Conservation (phyloP, 129 eudicot genomes). For the Arctium minus region DNA sequence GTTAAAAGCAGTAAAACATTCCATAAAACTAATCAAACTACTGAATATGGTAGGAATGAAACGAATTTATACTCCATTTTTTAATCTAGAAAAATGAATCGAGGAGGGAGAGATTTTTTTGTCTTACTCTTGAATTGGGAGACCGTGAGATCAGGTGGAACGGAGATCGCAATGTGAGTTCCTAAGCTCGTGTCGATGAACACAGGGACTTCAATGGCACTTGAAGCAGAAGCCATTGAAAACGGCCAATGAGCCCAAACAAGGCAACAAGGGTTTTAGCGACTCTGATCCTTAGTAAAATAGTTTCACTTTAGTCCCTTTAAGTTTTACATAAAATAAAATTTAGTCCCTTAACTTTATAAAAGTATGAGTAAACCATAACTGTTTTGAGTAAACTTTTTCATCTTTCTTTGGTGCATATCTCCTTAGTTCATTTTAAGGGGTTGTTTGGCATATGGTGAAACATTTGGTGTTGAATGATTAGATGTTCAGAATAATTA, state of each 20-base stretch:
- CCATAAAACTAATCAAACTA: neutral
- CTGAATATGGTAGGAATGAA: neutral
- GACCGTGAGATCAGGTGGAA: slow-evolving; percentile 45
- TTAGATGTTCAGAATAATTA: too few species aligned
- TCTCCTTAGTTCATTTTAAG: too few species aligned
- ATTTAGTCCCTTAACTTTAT: neutral
- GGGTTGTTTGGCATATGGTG: too few species aligned
- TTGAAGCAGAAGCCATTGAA: slow-evolving; percentile 30
- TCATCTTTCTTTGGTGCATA: too few species aligned
- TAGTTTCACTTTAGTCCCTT: neutral
- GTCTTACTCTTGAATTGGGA: slow-evolving; percentile 49
- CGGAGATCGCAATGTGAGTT: slow-evolving; percentile 50
- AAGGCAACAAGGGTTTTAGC: slow-evolving; percentile 7
- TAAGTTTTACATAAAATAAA: too few species aligned
- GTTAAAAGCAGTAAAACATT: neutral
- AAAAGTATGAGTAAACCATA: too few species aligned
- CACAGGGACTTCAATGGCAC: slow-evolving; percentile 32
- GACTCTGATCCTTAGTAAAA: too few species aligned
- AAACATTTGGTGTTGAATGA: too few species aligned
- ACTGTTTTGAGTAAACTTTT: too few species aligned
- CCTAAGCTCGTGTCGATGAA: slow-evolving; percentile 62
- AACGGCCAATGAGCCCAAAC: neutral
- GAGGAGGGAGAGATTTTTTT: neutral
- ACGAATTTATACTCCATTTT: neutral
- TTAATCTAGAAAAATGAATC: neutral